Evolutionary conservation across 129 eudicot species (phyloP), one percentile per base, ranked within the genome.

Genomic region (Heracleum sosnowskyi): DNA sequence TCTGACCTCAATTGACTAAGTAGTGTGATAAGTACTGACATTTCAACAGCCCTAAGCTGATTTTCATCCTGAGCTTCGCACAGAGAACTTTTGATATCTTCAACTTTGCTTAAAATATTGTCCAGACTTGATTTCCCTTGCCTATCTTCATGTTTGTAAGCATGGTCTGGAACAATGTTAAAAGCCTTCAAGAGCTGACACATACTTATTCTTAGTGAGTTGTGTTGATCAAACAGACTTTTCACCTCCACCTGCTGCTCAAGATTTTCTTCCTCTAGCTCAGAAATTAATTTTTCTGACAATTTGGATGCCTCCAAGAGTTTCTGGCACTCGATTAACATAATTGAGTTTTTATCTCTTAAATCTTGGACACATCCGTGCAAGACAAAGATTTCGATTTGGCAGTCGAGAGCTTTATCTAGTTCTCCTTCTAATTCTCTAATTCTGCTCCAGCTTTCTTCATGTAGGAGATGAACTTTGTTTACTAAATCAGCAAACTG

Each of bases 301-400:
- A 87, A 79, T 71, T 70, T 55, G 28, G 83, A 78, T 15, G 84
- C 88, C 77, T 88, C 96, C 74, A 88, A 85, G 28, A 90, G 87
- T 79, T 88, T 87, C 78, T 82, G 83, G 78, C 80, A 81, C 81
- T 89, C 83, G 22, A 64, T 77, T 37, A 82, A 49, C 81, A 91
- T 42, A 35, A 89, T 87, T 7, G 22, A 45, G 73, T 87, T 84
- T 75, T 74, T 79, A 77, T 88, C 88, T 84, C 82, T 83, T 47
- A 94, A 75, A 80, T 88, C 97, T 72, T 86, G 82, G 22, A 86
- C 77, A 51, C 87, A 82, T 37, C 40, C 86, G 73, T 73, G 78
- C 71, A 94, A 79, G 73, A 91, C 63, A 51, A 91, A 94, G 69
- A 78, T 87, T 76, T 89, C 96, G 45, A 85, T 82, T 81, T 94